Conservation (phyloP, 2,329 filamentous ascomycete species). For the Alternaria novae-zelandiae region DNA sequence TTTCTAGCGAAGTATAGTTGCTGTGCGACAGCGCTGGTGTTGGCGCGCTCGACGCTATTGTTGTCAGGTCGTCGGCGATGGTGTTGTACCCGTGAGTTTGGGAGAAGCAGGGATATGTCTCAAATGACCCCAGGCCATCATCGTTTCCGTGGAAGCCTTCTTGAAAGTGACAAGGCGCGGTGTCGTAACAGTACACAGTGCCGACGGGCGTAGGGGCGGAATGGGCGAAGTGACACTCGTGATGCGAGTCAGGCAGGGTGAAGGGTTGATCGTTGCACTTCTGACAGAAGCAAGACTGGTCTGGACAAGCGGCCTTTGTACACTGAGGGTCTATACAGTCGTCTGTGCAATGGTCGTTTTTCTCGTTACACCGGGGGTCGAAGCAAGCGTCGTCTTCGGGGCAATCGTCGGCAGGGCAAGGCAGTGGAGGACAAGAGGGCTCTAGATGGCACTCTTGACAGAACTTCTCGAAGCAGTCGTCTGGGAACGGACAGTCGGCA, state of each 20-base stretch:
- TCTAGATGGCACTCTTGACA: constrained; percentile 46
- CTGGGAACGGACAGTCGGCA: constrained; percentile 40
- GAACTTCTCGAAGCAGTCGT: constrained; percentile 44
- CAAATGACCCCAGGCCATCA: constrained; percentile 30
- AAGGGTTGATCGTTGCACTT: constrained; percentile 43
- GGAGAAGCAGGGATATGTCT: constrained; percentile 42
- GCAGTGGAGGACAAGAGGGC: constrained; percentile 34
- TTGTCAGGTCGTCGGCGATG: constrained; percentile 23
- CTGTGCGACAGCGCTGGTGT: constrained; percentile 42
- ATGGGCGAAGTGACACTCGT: constrained; percentile 43
- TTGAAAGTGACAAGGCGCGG: constrained; percentile 44
- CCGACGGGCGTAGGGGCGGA: constrained; percentile 37
- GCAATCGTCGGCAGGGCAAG: constrained; percentile 35
- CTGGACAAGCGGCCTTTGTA: constrained; percentile 38
- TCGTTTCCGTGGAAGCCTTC: constrained; percentile 33
- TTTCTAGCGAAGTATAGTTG: constrained; percentile 42
- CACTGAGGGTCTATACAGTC: constrained; percentile 45
- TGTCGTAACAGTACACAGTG: constrained; percentile 46
- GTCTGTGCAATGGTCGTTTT: constrained; percentile 36
- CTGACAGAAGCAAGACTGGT: constrained; percentile 44
- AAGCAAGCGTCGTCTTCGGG: constrained; percentile 41
- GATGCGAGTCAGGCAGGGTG: constrained; percentile 37
- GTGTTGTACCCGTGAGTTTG: constrained; percentile 26
- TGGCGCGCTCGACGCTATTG: constrained; percentile 32
- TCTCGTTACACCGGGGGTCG: constrained; percentile 45